Evolutionary conservation across 176 grass and related monocot species (phyloP).

Genomic region (Oryza punctata): DNA sequence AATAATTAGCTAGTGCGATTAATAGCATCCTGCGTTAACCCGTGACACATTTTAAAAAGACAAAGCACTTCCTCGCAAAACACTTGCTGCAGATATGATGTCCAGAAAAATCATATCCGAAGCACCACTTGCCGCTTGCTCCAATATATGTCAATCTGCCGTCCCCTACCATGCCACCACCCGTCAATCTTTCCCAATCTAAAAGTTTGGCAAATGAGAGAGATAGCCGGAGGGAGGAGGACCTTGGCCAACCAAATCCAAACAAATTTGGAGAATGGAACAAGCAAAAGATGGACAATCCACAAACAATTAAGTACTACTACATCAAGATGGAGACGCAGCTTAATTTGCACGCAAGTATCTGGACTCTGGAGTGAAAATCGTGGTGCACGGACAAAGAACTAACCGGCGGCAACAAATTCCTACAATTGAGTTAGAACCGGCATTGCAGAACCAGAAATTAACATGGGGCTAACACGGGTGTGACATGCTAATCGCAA

Average conservation of each 20-base stretch:
- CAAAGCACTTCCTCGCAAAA: not conserved
- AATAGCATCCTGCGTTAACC: not conserved
- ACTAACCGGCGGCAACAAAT: not conserved
- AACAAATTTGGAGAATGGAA: conserved; percentile 34
- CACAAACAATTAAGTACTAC: not conserved
- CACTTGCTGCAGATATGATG: conserved; percentile 10
- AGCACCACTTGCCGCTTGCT: conserved; percentile 31
- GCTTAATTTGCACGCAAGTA: not conserved
- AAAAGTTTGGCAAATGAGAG: conserved; percentile 42
- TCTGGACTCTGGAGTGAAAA: not conserved
- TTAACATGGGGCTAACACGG: not conserved
- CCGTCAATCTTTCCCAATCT: conserved; percentile 41
- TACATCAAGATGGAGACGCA: not conserved
- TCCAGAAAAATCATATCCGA: conserved; percentile 24
- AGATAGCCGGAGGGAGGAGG: conserved; percentile 13
- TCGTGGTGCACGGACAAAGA: not conserved
- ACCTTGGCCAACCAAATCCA: conserved; percentile 41
- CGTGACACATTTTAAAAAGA: conserved; percentile 1
- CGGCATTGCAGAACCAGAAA: not conserved
- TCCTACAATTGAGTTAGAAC: not conserved
- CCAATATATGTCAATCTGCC: conserved; percentile 31
- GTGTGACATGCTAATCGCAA: not conserved
- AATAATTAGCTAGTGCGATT: not conserved
- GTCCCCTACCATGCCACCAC: conserved; percentile 34
- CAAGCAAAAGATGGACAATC: conserved; percentile 1